Conservation (phyloP, 192 early-diverging fungal species). For the Coemansia javaensis region DNA sequence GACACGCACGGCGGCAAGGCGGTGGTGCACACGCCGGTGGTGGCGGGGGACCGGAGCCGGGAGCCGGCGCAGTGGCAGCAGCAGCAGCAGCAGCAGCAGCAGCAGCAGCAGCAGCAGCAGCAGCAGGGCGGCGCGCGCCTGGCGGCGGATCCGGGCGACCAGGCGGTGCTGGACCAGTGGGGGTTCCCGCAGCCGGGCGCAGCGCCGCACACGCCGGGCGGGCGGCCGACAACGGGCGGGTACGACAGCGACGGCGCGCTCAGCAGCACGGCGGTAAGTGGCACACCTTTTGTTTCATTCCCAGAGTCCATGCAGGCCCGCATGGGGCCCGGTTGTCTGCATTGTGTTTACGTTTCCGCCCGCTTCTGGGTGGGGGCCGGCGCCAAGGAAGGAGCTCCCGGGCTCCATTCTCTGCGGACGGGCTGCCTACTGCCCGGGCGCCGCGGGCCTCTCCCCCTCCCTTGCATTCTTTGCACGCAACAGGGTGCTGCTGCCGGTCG, state of each 20-base stretch:
- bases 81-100: too few relatives aligned
- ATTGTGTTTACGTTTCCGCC: neutral
- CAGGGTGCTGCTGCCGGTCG: too few relatives aligned
- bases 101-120: neutral
- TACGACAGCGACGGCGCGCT: neutral
- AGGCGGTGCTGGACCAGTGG: conserved; percentile 42
- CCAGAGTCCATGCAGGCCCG: neutral
- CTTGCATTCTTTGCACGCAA: neutral
- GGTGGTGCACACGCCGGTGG: conserved; percentile 29
- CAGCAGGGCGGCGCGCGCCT: conserved; percentile 12
- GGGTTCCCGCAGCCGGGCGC: conserved; percentile 20
- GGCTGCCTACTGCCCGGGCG: too few relatives aligned
- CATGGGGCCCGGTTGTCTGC: too few relatives aligned
- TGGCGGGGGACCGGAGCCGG: conserved; percentile 4
- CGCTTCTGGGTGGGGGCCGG: too few relatives aligned
- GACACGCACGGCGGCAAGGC: conserved; percentile 38
- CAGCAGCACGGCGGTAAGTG: conserved; percentile 5
- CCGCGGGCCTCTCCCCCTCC: too few relatives aligned
- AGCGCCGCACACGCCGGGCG: conserved; percentile 1
- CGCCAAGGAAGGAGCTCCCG: too few relatives aligned
- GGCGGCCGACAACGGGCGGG: neutral
- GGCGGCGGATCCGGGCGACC: neutral
- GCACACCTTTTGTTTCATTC: neutral
- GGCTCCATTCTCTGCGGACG: too few relatives aligned
- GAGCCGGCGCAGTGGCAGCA: neutral